Evolutionary conservation across 345 rosid genomes (phyloP).

Genomic region (Reutealis trisperma): DNA sequence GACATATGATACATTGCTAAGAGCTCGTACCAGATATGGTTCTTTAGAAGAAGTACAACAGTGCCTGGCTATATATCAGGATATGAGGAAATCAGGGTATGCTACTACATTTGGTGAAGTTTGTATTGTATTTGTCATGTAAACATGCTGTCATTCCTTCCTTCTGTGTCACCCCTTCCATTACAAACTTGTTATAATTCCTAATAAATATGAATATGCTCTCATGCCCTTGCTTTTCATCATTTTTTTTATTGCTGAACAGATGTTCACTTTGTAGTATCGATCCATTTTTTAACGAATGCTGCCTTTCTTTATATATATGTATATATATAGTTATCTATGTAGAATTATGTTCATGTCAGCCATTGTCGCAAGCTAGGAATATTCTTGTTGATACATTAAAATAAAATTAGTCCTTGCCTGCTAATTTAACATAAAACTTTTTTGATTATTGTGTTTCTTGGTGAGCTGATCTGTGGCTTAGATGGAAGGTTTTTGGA

Average conservation of each 20-base stretch:
- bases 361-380: neutral
- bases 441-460: neutral
- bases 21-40: conserved; percentile 79
- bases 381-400: neutral
- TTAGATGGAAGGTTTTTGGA: neutral
- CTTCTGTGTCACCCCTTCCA: neutral
- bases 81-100: conserved; percentile 94
- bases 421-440: neutral
- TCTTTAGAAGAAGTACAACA: conserved; percentile 83
- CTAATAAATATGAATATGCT: neutral
- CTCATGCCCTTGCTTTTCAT: neutral
- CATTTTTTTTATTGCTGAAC: neutral
- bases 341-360: neutral
- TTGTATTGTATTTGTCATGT: neutral
- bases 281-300: neutral
- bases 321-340: neutral
- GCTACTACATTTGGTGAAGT: conserved; percentile 10
- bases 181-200: neutral
- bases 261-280: neutral
- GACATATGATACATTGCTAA: conserved; percentile 80
- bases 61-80: conserved; percentile 84
- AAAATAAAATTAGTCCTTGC: neutral
- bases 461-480: neutral
- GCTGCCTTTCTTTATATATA: neutral
- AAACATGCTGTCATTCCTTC: neutral